These are phyloP conservation scores for Cynara cardunculus DNA, from an alignment of 129 eudicot genomes.

Conservation along the genomic window DNA sequence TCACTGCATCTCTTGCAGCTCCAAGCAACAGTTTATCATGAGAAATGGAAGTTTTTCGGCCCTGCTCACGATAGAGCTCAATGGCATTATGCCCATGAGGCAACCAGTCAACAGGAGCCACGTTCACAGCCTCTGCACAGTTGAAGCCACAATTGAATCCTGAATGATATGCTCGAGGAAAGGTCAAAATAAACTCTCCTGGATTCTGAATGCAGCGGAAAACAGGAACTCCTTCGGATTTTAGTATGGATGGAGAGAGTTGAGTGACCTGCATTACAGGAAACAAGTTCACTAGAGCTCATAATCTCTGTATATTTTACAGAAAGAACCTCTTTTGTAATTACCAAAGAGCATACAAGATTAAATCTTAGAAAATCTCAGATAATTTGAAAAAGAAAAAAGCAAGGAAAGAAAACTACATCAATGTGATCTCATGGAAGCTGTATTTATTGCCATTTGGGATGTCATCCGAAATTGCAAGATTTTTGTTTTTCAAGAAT, in stretches of 20 bases:
- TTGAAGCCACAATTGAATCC: slow-evolving; percentile 97
- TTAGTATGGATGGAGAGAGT: slow-evolving; percentile 82
- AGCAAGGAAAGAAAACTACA: neutral
- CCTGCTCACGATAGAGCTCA: slow-evolving; percentile 88
- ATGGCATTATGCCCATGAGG: slow-evolving; percentile 96
- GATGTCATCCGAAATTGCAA: no score
- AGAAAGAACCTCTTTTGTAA: neutral
- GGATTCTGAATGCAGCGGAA: slow-evolving; percentile 85
- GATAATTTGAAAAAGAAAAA: neutral
- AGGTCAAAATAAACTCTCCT: slow-evolving; percentile 91
- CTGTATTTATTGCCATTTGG: neutral
- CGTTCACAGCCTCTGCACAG: slow-evolving; percentile 98
- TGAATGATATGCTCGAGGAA: slow-evolving; percentile 97
- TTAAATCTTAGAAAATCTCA: neutral
- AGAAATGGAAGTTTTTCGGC: slow-evolving; percentile 82
- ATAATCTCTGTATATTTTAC: neutral
- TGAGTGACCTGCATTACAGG: slow-evolving; percentile 63
- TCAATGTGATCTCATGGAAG: neutral
- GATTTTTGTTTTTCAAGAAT: no score
- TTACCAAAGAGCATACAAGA: neutral
- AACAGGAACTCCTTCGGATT: slow-evolving; percentile 87
- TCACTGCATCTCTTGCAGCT: slow-evolving; percentile 99
- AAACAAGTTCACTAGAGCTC: neutral
- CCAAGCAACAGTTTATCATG: slow-evolving; percentile 96
- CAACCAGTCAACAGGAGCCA: slow-evolving; percentile 97